A percentile compares a stretch with the other conserved stretches of the same genome.
These are phyloP conservation scores for Alternaria gansuensis DNA, from an alignment of 2,329 filamentous ascomycete species.

Conservation along the genomic window DNA sequence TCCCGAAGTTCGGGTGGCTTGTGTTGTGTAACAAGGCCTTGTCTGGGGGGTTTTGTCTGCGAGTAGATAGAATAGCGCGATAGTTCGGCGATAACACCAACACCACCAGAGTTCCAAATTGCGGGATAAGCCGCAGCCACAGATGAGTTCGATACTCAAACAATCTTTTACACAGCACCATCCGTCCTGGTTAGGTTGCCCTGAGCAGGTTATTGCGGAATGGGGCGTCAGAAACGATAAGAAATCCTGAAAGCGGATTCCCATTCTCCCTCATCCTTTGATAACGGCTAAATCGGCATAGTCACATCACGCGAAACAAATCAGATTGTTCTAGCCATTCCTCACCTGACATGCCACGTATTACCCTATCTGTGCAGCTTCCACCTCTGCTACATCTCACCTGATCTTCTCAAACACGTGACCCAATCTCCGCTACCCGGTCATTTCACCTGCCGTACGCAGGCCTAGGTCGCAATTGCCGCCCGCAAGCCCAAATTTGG, in stretches of 20 bases:
- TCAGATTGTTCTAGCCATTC: conserved; percentile 10
- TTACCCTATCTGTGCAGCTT: conserved; percentile 8
- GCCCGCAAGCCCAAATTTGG: conserved; percentile 7
- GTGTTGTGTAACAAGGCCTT: conserved; percentile 12
- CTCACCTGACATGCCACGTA: conserved; percentile 8
- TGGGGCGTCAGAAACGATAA: conserved; percentile 2
- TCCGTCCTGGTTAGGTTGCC: neutral
- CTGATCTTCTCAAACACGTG: neutral
- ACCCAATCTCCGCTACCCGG: neutral
- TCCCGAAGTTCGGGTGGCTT: neutral
- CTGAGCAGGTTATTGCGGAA: conserved; percentile 4
- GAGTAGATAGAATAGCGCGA: conserved; percentile 29
- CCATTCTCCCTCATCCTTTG: neutral
- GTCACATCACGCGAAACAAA: conserved; percentile 10
- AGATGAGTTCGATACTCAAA: conserved; percentile 3
- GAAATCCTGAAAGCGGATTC: conserved; percentile 1
- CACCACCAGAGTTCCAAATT: conserved; percentile 10
- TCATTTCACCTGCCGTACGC: conserved; percentile 9
- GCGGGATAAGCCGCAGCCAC: conserved; percentile 15
- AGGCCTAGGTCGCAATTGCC: neutral
- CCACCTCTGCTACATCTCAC: neutral
- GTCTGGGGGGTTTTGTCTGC: conserved; percentile 4
- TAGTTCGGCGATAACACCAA: conserved; percentile 13
- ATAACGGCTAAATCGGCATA: conserved; percentile 21
- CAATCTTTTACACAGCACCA: neutral